Evolutionary conservation across 345 rosid species (phyloP), one percentile per base, ranked within the genome.

Genomic region (Populus deltoides): DNA sequence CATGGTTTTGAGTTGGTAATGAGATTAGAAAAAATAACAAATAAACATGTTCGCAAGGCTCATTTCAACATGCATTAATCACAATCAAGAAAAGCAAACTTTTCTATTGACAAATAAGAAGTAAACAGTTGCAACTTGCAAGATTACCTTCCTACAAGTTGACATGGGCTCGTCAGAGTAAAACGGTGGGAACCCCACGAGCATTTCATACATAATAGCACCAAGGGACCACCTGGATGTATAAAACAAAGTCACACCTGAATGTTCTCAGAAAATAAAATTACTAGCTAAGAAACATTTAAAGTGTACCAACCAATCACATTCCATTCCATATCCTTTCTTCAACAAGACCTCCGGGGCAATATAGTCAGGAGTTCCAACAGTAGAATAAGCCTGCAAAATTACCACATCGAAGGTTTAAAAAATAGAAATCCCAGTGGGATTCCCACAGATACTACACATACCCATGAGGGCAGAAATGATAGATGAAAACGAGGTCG

Each of bases 171-270:
- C 99, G 72, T 96, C 99, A 8, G 99, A 96, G 89, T 96, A 96
- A 87, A 96, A 96, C 16, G 99, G 99, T 27, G 99, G 98, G 86
- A 86, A 96, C 57, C 99, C 99, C 70, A 96, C 99, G 74, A 96
- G 99, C 99, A 96, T 96, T 90, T 96, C 98, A 85, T 93, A 96
- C 99, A 96, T 96, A 75, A 96, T 96, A 66, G 99, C 98, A 79
- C 99, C 99, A 38, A 96, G 97, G 72, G 99, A 95, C 99, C 98
- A 95, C 99, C 99, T 95, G 84, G 36, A 79, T 61, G 81, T 45
- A 77, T 71, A 47, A 59, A 62, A 75, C 41, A 74, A 79, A 62
- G 38, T 20, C 49, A 49, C 49, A 78, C 62, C 63, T 49, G 13
- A 65, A 78, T 31, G 47, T 78, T 68, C 78, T 25, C 12, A 38